A percentile compares a stretch with the other conserved stretches of the same genome.
Evolutionary conservation across 2,329 filamentous ascomycete species (phyloP).

Genomic region (Fusarium acutatum): DNA sequence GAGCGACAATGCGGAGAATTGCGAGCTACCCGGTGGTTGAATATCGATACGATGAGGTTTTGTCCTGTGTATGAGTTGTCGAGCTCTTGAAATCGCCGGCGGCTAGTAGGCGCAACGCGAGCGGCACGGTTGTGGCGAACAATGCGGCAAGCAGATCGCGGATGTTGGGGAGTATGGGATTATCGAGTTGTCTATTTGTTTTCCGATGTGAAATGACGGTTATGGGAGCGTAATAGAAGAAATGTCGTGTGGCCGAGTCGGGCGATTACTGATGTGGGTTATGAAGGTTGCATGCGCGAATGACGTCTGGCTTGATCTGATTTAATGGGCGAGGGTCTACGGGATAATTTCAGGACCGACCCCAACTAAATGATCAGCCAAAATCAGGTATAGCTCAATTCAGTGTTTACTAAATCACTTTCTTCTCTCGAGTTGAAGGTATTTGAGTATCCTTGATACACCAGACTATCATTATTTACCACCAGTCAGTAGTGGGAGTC

Average conservation of each 20-base stretch:
- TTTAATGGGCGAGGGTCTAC: conserved; percentile 25
- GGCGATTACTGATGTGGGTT: conserved; percentile 21
- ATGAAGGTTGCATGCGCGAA: conserved; percentile 32
- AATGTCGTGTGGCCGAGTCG: not conserved
- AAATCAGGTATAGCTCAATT: not conserved
- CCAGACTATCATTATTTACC: not conserved
- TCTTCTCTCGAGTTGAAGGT: too few species aligned
- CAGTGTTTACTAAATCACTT: not conserved
- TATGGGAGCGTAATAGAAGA: not conserved
- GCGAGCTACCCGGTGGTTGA: conserved; percentile 7
- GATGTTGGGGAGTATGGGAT: not conserved
- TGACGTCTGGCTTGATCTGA: conserved; percentile 40
- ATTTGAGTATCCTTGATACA: not conserved
- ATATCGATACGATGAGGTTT: conserved; percentile 2
- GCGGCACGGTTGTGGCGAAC: not conserved
- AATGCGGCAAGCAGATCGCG: not conserved
- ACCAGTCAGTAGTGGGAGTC: not conserved
- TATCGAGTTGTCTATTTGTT: not conserved
- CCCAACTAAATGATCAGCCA: not conserved
- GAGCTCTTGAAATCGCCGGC: conserved; percentile 1
- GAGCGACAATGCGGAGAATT: conserved; percentile 25
- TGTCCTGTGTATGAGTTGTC: conserved; percentile 7
- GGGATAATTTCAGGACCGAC: conserved; percentile 29
- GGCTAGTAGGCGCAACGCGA: not conserved
- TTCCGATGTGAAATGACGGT: not conserved